Base-by-base conservation (phyloP, 352 stramenopile species). In the Pythium periplocum region DNA sequence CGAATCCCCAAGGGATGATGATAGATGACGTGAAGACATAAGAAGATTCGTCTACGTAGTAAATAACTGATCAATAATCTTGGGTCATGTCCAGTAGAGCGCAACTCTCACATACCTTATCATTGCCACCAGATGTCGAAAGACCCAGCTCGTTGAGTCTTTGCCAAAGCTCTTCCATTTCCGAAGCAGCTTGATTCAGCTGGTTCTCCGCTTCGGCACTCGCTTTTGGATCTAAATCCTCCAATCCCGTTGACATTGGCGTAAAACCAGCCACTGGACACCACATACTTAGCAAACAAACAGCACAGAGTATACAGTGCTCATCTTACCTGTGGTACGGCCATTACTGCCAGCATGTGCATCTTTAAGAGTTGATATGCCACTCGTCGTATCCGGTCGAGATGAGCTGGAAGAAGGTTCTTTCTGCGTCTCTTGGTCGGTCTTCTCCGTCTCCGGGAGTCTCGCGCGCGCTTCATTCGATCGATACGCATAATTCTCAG, bases 81-180 rank as follows among this genome's bases (percentile, higher is more conserved):
- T 42, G 12, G 38, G 17, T 26, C 17, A 26, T 26, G 17, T 26
- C 17, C 17, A 26, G 17, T 26, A 26, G 17, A 42, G 38, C 7
- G 12, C 38, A 8, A 42, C 38, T 12, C 12, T 12, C 7, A 12
- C 45, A 31, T 44, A 85, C 80, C 74, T 86, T 89, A 32, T 91
- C 75, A 1, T 63, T 57, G 31, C 73, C 71, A 6, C 70, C 69
- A 17, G 64, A 62, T 51, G 63, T 79, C 0, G 80, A 83, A 26
- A 94, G 69, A 32, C 84, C 84, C 4, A 94, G 82, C 57, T 86
- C 81, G 41, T 90, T 72, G 11, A 94, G 62, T n/a, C 76, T 59
- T n/a, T 74, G 72, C 78, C 77, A 91, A 11, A 94, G 61, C 36
- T 94, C 84, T 47, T 94, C 84, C 64, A 94, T 92, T 61, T 94